Conservation (phyloP, 2,329 filamentous ascomycete genomes). For the Fusarium buharicum region DNA sequence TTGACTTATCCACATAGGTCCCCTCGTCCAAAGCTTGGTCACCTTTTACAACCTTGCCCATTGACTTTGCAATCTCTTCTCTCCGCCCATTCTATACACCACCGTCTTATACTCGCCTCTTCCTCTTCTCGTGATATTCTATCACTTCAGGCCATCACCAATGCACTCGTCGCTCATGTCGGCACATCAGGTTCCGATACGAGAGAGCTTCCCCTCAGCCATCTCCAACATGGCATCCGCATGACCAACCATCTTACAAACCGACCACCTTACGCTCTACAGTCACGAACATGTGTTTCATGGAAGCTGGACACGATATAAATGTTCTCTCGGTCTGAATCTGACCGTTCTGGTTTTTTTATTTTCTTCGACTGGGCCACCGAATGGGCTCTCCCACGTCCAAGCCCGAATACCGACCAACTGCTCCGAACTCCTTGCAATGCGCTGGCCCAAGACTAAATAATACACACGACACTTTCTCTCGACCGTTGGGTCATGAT, state of each 20-base stretch:
- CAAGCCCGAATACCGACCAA: constrained; percentile 41
- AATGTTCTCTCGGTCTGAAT: constrained; percentile 24
- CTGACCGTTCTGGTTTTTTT: constrained; percentile 37
- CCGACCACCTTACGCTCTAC: not conserved
- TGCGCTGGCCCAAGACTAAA: constrained; percentile 45
- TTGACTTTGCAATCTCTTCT: constrained; percentile 9
- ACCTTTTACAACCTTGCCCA: constrained; percentile 13
- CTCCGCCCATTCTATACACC: not conserved
- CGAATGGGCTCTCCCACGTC: constrained; percentile 40
- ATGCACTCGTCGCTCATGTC: constrained; percentile 5
- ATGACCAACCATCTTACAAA: constrained; percentile 22
- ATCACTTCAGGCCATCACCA: not conserved
- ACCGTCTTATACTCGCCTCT: not conserved
- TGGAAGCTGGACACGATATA: constrained; percentile 1
- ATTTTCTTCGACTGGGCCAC: constrained; percentile 41
- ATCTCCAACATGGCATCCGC: constrained; percentile 20
- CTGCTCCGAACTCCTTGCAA: constrained; percentile 54
- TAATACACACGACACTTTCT: constrained; percentile 38
- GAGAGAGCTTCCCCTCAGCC: constrained; percentile 34
- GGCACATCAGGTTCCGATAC: constrained; percentile 10
- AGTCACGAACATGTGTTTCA: constrained; percentile 4
- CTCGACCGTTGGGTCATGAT: constrained; percentile 1
- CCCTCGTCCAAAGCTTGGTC: constrained; percentile 33
- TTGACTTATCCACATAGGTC: constrained; percentile 26
- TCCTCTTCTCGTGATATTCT: not conserved